Conservation (phyloP, 345 rosid genomes). For the Eucalyptus curtisii region DNA sequence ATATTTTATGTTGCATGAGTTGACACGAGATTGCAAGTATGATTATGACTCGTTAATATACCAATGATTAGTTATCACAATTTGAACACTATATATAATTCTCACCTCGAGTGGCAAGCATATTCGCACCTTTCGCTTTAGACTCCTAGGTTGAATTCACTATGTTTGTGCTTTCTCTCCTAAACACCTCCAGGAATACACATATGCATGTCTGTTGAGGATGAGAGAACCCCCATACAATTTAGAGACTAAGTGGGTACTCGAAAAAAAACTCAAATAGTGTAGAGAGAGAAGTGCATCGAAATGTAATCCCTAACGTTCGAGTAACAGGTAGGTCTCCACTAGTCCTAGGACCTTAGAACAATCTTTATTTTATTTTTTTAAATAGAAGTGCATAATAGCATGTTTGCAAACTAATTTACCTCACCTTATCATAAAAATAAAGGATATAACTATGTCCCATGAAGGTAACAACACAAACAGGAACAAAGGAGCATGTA, state of each 20-base stretch:
- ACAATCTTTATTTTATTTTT: neutral
- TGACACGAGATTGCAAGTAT: neutral
- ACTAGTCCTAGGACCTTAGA: neutral
- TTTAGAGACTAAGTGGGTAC: neutral
- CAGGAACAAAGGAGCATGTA: neutral
- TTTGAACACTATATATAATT: neutral
- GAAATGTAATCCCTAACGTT: neutral
- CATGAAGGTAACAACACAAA: neutral
- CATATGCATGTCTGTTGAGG: neutral
- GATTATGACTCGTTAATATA: neutral
- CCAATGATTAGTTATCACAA: neutral
- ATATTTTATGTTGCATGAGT: neutral
- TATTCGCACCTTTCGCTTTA: rapidly evolving
- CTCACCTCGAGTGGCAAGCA: neutral
- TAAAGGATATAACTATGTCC: neutral
- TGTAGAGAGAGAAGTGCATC: neutral
- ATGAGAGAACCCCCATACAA: neutral
- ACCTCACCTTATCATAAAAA: neutral
- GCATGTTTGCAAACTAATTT: neutral
- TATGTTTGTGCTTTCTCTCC: rapidly evolving
- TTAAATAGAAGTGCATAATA: neutral
- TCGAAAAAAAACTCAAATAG: neutral
- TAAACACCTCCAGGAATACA: neutral
- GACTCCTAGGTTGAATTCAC: rapidly evolving
- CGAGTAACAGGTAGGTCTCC: neutral